Evolutionary conservation across 1,284 basidiomycete species (phyloP), one percentile per base, ranked within the genome.

Genomic region (Dichomitus squalens): DNA sequence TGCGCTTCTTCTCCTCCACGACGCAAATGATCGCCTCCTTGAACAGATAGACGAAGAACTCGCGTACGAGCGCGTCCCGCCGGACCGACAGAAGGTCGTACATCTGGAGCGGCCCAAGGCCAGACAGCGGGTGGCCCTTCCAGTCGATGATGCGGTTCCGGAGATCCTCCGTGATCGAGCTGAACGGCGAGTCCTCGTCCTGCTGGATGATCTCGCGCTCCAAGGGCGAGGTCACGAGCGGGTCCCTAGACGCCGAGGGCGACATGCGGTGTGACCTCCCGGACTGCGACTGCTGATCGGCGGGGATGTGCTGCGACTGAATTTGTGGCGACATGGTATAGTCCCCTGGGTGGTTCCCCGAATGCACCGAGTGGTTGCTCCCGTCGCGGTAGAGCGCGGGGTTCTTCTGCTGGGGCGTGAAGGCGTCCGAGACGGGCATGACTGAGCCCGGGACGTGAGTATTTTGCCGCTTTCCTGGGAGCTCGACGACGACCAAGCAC

Each of bases 21-120:
- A 98, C 93, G 72, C 96, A 99, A 59, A 98, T 94, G 59, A 99
- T 89, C 9, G 96, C 96, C 70, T 98, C 93, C 68, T 90, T 88
- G 84, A 98, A 98, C 39, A 99, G 84, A 74, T 98, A 98, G 57
- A 98, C 93, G 70, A 90, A 93, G 72, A 96, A 96, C 71, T 96
- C 93, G 55, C 93, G 85, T 25, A 95, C 87, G 54, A 95, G 86
- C 9, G 87, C 76, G 66, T 95, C 94, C 55, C 96, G 88, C 47
- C 95, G 84, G 40, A 98, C 94, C 43, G 86, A 87, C 29, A 98
- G 78, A 46, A 94, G 80, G 73, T 98, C 95, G 73, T 95, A 97
- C 80, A 98, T 92, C 64, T 91, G 88, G 40, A 98, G 79, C 0
- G 87, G 81, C 1, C 96, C 96, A 35, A 98, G 85, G 49, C 92